phyloP scores from a whole-genome alignment of 2,329 filamentous ascomycete genomes.

The Botryotinia globosa region DNA sequence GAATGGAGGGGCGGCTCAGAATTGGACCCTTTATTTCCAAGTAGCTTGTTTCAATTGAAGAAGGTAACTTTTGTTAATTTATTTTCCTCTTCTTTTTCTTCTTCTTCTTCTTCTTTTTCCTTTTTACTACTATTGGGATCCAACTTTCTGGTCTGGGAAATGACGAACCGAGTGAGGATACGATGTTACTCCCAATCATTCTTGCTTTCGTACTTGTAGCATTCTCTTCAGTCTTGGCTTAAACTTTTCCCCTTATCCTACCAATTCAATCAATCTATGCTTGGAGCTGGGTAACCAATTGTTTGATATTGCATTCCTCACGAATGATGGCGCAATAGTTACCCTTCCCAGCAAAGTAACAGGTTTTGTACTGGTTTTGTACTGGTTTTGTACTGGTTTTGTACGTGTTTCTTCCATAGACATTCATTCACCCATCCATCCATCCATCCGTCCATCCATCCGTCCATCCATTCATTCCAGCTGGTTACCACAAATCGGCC shows the following conservation, averaged over 20 bases:
- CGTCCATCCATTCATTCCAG: not conserved
- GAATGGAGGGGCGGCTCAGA: not conserved
- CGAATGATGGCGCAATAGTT: conserved; percentile 17
- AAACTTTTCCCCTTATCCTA: not conserved
- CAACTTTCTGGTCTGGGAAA: not conserved
- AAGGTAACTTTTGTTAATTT: conserved; percentile 1
- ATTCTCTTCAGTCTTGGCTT: conserved; percentile 1
- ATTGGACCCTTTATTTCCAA: not conserved
- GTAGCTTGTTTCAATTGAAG: conserved; percentile 4
- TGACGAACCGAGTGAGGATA: not conserved
- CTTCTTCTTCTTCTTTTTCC: not conserved
- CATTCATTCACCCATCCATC: not conserved
- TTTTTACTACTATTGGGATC: not conserved
- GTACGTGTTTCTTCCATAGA: not conserved
- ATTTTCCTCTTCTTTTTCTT: not conserved
- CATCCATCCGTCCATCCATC: not conserved
- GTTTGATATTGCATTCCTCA: not conserved
- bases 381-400: not conserved
- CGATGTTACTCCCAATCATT: conserved; percentile 12
- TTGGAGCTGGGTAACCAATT: not conserved
- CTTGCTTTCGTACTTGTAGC: not conserved
- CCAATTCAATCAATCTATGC: conserved; percentile 1
- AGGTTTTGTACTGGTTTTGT: not conserved
- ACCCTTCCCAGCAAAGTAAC: conserved; percentile 4
- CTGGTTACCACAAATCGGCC: conserved; percentile 7